Evolutionary conservation across 257 asterid genomes (phyloP).

Genomic region (Przewalskia tangutica): DNA sequence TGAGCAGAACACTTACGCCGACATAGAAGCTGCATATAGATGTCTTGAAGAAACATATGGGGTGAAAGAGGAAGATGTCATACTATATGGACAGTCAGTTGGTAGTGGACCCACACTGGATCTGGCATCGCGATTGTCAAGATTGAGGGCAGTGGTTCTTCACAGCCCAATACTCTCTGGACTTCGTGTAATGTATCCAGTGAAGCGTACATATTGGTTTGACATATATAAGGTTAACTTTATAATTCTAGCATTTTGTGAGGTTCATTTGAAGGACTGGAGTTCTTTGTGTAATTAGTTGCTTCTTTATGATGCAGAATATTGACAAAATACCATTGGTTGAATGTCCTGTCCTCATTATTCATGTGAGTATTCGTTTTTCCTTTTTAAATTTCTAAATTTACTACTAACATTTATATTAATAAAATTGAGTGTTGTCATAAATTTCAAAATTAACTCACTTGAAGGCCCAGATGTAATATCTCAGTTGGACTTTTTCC

Average conservation of each 20-base stretch:
- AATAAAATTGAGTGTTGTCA: not conserved
- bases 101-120: slow-evolving; percentile 97
- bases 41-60: slow-evolving; percentile 81
- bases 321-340: slow-evolving; percentile 82
- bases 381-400: slow-evolving; percentile 1
- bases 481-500: not conserved
- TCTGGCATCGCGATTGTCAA: slow-evolving; percentile 67
- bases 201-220: slow-evolving; percentile 91
- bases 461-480: not conserved
- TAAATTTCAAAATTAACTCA: not conserved
- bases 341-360: slow-evolving; percentile 79
- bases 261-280: slow-evolving; percentile 2
- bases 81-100: slow-evolving; percentile 92
- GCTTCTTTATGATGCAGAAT: slow-evolving; percentile 45
- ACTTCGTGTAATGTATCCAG: slow-evolving; percentile 92
- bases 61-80: slow-evolving; percentile 73
- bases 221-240: slow-evolving; percentile 78
- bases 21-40: slow-evolving; percentile 85
- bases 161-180: slow-evolving; percentile 95
- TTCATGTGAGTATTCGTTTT: slow-evolving; percentile 59
- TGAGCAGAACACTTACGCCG: slow-evolving; percentile 88
- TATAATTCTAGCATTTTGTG: not conserved
- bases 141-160: slow-evolving; percentile 89
- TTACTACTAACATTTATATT: not conserved
- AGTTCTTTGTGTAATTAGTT: slow-evolving; percentile 1